These are phyloP conservation scores for Gymnopilus dilepis DNA, from an alignment of 768 basidiomycete genomes.

Conservation along the genomic window DNA sequence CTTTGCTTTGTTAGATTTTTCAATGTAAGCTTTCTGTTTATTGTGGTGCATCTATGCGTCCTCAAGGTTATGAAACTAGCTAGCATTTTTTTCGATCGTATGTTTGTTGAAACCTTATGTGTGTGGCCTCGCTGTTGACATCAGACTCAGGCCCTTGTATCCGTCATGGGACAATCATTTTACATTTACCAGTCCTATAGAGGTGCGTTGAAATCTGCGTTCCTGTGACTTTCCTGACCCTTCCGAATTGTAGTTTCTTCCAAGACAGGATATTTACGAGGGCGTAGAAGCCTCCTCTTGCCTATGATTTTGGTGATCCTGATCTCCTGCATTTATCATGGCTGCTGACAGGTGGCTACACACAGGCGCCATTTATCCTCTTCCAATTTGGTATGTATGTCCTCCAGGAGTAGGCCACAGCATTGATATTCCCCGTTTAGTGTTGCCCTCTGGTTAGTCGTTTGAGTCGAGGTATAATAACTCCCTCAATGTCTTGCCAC, in stretches of 20 bases:
- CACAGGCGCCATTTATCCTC: neutral
- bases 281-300: neutral
- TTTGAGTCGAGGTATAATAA: neutral
- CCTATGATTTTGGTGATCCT: neutral
- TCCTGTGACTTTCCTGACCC: neutral
- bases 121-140: neutral
- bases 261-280: neutral
- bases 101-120: neutral
- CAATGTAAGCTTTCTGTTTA: neutral
- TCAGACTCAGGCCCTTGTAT: neutral
- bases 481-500: neutral
- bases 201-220: neutral
- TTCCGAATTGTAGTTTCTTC: neutral
- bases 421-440: neutral
- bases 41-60: neutral
- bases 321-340: neutral
- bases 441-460: conserved; percentile 1
- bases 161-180: neutral
- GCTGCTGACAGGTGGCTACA: neutral
- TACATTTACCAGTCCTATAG: neutral
- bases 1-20: neutral
- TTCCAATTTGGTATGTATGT: neutral
- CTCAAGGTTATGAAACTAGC: neutral
- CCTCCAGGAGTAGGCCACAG: neutral
- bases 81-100: neutral